Base-by-base conservation (phyloP, 2,329 filamentous ascomycete species). In the Pseudogymnoascus sp. region DNA sequence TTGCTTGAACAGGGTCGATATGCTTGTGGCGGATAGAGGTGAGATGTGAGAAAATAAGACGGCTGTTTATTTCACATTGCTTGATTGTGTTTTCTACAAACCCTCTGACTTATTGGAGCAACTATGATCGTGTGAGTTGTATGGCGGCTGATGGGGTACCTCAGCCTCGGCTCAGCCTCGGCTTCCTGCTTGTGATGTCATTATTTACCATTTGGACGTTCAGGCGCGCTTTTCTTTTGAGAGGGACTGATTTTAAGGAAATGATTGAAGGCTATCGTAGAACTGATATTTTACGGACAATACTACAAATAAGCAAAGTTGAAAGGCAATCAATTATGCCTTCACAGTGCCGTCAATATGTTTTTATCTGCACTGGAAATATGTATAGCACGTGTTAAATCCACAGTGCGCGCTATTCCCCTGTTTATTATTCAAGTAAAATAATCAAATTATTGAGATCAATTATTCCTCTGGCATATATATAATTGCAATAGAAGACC, bases 121-220 rank as follows among this genome's bases (percentile, higher is more conserved):
- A 53, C 25, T 53, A 3, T 53, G 28, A 11, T 53, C 28, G 28
- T 15, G 28, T n/a, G 47, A 35, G 9, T 14, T 28, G 43, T 50
- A 30, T 28, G 22, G 25, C 22, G 22, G n/a, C 14, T 50, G 41
- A 25, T 53, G 28, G 9, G 28, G 28, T 50, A 30, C 25, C 25
- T 53, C 47, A 35, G 28, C 28, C 47, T n/a, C 47, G 47, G 47
- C 47, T 53, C 47, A 33, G 47, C 47, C 47, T 53, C 47, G 47
- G 43, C 25, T 25, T 43, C 20, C 25, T 43, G 41, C 22, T 53
- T 53, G 47, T 53, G 47, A 53, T 53, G 47, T 53, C 47, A 53
- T 53, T 18, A 11, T 33, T 53, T 53, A 28, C 28, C n/a, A n/a
- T 18, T 53, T 33, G n/a, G 47, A 53, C 18, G n/a, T 33, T 53